Conservation (phyloP, 371 early-diverging fungal genomes). For the Entomophthora muscae region DNA sequence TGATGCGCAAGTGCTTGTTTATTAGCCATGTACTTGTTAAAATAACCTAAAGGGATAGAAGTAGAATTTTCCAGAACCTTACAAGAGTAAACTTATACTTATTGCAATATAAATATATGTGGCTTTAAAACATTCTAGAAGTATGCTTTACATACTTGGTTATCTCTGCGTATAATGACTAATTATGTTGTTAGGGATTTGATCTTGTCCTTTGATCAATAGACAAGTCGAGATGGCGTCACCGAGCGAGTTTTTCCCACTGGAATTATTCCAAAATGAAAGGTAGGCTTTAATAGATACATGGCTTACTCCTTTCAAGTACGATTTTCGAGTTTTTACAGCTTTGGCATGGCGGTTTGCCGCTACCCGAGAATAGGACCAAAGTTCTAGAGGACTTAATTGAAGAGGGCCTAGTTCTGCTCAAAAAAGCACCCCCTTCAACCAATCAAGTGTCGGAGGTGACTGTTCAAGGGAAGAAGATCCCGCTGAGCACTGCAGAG, state of each 20-base stretch:
- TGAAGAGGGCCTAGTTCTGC: background rate
- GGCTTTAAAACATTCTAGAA: no score
- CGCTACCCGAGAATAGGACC: background rate
- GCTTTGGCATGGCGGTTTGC: no score
- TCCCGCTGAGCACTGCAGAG: background rate
- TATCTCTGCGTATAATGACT: no score
- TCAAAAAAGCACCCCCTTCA: background rate
- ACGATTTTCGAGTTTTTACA: background rate
- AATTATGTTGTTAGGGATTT: background rate
- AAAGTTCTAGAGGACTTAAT: background rate
- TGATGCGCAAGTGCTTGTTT: no score
- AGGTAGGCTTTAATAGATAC: background rate
- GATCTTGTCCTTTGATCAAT: background rate
- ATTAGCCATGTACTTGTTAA: no score
- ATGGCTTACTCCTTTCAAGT: background rate
- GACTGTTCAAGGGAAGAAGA: background rate
- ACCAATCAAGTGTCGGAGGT: background rate
- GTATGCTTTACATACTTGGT: no score
- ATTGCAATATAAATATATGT: no score
- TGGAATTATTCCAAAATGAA: background rate
- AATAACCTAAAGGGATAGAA: no score
- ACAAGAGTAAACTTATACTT: no score
- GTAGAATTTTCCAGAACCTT: no score
- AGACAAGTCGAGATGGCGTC: background rate
- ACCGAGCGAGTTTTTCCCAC: background rate